Conservation (phyloP, 2,329 filamentous ascomycete species). For the Pseudogymnoascus sp. region DNA sequence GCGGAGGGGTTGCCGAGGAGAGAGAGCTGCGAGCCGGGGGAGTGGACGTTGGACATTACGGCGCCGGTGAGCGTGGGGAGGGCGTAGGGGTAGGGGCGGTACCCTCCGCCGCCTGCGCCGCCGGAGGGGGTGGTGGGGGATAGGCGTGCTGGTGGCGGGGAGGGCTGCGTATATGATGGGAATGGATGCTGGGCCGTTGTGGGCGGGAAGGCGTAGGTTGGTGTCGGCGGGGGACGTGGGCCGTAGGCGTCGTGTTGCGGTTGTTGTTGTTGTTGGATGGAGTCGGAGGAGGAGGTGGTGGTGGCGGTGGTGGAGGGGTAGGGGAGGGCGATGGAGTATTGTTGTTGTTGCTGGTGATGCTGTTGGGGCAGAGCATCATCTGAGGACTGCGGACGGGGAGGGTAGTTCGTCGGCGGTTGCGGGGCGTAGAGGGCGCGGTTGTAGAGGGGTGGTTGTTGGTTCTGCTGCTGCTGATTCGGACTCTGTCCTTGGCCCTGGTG, state of each 20-base stretch:
- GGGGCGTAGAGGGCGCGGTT: background rate
- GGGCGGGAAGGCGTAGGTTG: conserved; percentile 47
- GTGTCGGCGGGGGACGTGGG: conserved; percentile 46
- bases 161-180: conserved; percentile 39
- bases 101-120: conserved; percentile 32
- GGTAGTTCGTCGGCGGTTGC: background rate
- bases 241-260: conserved; percentile 41
- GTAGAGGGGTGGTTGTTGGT: background rate
- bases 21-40: conserved; percentile 62
- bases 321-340: background rate
- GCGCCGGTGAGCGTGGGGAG: conserved; percentile 56
- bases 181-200: conserved; percentile 40
- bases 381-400: background rate
- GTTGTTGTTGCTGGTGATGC: background rate
- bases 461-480: background rate
- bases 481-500: too few relatives aligned
- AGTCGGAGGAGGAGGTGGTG: too few relatives aligned
- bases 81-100: conserved; percentile 36
- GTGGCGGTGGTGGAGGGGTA: background rate
- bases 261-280: background rate
- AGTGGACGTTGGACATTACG: conserved; percentile 71
- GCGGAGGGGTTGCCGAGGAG: conserved; percentile 45
- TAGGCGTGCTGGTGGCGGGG: conserved; percentile 35
- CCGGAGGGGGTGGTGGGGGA: conserved; percentile 32
- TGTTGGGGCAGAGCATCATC: too few relatives aligned